phyloP scores from a whole-genome alignment of 371 early-diverging fungal species.

The Mortierella polycephala region DNA sequence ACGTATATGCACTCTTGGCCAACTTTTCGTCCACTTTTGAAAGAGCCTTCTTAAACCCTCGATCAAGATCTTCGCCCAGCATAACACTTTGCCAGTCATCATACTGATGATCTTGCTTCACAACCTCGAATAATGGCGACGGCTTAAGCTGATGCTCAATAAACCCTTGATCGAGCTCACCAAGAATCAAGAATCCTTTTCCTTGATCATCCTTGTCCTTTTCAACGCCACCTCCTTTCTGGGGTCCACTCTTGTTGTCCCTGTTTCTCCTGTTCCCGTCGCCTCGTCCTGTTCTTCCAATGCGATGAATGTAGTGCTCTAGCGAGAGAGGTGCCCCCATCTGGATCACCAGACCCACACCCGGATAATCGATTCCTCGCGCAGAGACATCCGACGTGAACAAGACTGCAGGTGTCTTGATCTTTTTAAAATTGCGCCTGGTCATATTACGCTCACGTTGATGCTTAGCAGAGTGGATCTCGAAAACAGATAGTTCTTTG shows the following conservation, averaged over 20 bases:
- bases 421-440: slow-evolving; percentile 74
- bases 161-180: slow-evolving; percentile 47
- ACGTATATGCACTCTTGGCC: slow-evolving; percentile 51
- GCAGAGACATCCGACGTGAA: slow-evolving; percentile 99
- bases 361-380: slow-evolving; percentile 99
- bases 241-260: background rate
- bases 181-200: slow-evolving; percentile 43
- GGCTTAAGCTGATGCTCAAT: slow-evolving; percentile 41
- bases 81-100: slow-evolving; percentile 53
- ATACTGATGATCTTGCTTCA: slow-evolving; percentile 45
- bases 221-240: background rate
- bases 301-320: slow-evolving; percentile 97
- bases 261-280: slow-evolving; percentile 78
- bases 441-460: slow-evolving; percentile 77
- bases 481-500: slow-evolving; percentile 63
- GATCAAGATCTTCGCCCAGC: slow-evolving; percentile 49
- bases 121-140: slow-evolving; percentile 41
- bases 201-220: slow-evolving; percentile 16
- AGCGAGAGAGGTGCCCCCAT: slow-evolving; percentile 89
- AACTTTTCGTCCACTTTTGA: slow-evolving; percentile 47
- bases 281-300: slow-evolving; percentile 99
- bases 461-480: slow-evolving; percentile 84
- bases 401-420: slow-evolving; percentile 69
- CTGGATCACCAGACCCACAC: slow-evolving; percentile 95
- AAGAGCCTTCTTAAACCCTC: slow-evolving; percentile 39